A percentile compares a stretch with the other conserved stretches of the same genome.
Evolutionary conservation across 2,329 filamentous ascomycete species (phyloP).

Genomic region (Diaporthe longicolla): DNA sequence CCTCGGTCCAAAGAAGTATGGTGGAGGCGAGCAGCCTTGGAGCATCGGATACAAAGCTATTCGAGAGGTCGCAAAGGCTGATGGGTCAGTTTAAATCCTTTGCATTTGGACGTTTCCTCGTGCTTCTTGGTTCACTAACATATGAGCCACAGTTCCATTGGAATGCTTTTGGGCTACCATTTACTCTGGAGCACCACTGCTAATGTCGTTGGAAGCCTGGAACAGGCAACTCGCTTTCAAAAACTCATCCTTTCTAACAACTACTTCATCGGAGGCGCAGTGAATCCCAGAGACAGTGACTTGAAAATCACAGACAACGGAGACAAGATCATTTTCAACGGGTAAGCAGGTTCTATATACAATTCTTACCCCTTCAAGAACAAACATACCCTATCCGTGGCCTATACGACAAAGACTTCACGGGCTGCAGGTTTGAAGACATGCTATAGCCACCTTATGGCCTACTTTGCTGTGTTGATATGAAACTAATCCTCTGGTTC

Average conservation of each 20-base stretch:
- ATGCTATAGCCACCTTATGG: no score
- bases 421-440: no score
- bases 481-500: no score
- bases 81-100: slow-evolving; percentile 60
- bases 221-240: slow-evolving; percentile 71
- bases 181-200: slow-evolving; percentile 74
- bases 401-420: no score
- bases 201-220: slow-evolving; percentile 70
- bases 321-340: slow-evolving; percentile 70
- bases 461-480: no score
- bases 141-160: slow-evolving; percentile 61
- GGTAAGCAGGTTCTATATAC: slow-evolving; percentile 46
- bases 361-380: no score
- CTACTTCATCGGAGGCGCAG: slow-evolving; percentile 75
- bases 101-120: no score
- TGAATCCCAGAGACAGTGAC: slow-evolving; percentile 76
- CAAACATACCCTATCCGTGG: no score
- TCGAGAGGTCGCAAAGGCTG: slow-evolving; percentile 73
- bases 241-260: slow-evolving; percentile 73
- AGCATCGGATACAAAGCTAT: slow-evolving; percentile 70
- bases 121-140: background rate
- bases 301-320: slow-evolving; percentile 68
- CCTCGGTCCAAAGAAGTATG: slow-evolving; percentile 56
- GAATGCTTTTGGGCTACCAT: slow-evolving; percentile 77
- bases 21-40: slow-evolving; percentile 61